Base-by-base conservation (phyloP, 2,329 filamentous ascomycete genomes). In the Fusarium sp. region DNA sequence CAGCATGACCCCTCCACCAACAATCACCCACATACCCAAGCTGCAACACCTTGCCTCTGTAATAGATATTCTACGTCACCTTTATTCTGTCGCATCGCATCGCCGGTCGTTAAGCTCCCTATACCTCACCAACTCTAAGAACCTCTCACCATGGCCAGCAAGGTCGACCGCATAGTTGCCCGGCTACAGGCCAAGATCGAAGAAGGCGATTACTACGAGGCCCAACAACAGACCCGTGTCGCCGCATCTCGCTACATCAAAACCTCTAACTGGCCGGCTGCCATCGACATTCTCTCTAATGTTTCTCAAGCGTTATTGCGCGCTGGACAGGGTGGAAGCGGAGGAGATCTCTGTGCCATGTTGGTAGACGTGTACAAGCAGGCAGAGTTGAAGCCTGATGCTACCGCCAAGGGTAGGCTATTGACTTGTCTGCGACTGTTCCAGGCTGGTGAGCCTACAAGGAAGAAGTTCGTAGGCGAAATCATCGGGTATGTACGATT, bases 201-300 rank as follows among this genome's bases (percentile, higher is more conserved):
- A 72, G 93, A 97, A 80, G 95, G 94, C 76, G 91, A 96, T 79
- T 98, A 89, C 86, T 99, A 99, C 84, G 96, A 99, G 87, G 96
- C 96, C 61, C 95, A 98, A 83, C 96, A 99, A 81, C 96, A 99
- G 84, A 93, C 97, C 71, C 93, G 96, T 68, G 94, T 98, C 56
- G 95, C 98, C 73, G 94, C 94, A 65, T 92, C 93, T 38, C 94
- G 97, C 60, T 97, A 99, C 83, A 90, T 95, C 79, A 98, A 98
- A 84, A 87, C 91, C 42, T 84, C 88, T 66, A 95, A 95, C 86
- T 98, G 92, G 87, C 80, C 86, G 72, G 91, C 93, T 15, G 96
- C 97, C 47, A 91, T 94, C 78, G 93, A 97, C 72, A 92, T 98
- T 70, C 87, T 99, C 70, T 91, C 88, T 79, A 91, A 88, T 70